These are phyloP conservation scores for Wickerhamomyces pijperi DNA, from an alignment of 805 yeast species.

Conservation along the genomic window DNA sequence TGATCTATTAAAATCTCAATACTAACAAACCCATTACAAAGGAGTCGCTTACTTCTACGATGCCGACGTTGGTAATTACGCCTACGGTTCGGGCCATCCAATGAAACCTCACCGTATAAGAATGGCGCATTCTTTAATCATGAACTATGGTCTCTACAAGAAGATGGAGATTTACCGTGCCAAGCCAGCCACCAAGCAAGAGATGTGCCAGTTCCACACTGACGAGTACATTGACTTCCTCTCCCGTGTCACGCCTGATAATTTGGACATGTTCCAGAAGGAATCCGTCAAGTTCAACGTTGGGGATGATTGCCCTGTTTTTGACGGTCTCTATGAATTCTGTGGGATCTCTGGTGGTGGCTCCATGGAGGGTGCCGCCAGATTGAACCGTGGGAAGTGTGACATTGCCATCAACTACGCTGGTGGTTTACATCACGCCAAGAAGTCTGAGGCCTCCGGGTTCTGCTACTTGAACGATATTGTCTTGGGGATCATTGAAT, in stretches of 20 bases:
- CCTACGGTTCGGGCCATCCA: slow-evolving; percentile 97
- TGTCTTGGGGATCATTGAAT: slow-evolving; percentile 71
- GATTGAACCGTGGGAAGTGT: slow-evolving; percentile 69
- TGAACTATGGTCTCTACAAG: slow-evolving; percentile 94
- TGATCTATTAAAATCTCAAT: no score
- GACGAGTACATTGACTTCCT: slow-evolving; percentile 94
- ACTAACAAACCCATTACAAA: background rate
- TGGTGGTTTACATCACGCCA: slow-evolving; percentile 91
- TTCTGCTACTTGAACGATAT: slow-evolving; percentile 88
- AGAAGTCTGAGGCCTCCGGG: slow-evolving; percentile 81
- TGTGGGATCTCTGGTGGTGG: slow-evolving; percentile 82
- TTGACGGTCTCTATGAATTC: slow-evolving; percentile 68
- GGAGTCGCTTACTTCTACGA: slow-evolving; percentile 71
- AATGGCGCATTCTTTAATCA: slow-evolving; percentile 94
- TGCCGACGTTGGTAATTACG: slow-evolving; percentile 93
- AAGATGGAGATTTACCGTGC: slow-evolving; percentile 92
- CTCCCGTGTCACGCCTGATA: slow-evolving; percentile 86
- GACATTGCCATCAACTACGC: slow-evolving; percentile 91
- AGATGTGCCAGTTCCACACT: slow-evolving; percentile 96
- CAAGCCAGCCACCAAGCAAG: slow-evolving; percentile 95
- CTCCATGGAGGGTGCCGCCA: slow-evolving; percentile 81
- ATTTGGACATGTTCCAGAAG: slow-evolving; percentile 73
- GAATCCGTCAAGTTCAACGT: slow-evolving; percentile 90
- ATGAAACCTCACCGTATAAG: slow-evolving; percentile 99
- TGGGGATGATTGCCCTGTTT: slow-evolving; percentile 89